A percentile compares a stretch with the other conserved stretches of the same genome.
Conservation (phyloP, 1,284 basidiomycete species). For the Ustilago loliicola region DNA sequence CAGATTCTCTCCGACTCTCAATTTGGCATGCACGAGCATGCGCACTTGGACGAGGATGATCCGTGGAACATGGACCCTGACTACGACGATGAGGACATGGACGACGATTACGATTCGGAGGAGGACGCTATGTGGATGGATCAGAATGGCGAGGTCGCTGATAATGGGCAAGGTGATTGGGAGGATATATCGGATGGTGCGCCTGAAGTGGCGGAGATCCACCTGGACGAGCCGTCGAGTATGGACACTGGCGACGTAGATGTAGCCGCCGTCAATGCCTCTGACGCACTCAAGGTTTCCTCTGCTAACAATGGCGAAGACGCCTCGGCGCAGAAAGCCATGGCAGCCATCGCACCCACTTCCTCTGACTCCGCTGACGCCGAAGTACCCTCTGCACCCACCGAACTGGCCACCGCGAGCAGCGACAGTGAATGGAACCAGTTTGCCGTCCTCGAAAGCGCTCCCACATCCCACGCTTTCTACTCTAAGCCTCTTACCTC, state of each 20-base stretch:
- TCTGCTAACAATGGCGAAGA: not conserved
- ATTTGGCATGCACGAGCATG: constrained; percentile 51
- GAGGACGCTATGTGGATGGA: constrained; percentile 51
- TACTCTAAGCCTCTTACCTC: constrained; percentile 22
- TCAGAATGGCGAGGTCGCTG: constrained; percentile 58
- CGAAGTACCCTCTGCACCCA: constrained; percentile 20
- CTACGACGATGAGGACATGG: constrained; percentile 31
- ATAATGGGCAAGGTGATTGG: constrained; percentile 56
- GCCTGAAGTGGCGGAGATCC: constrained; percentile 42
- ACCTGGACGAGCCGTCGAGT: constrained; percentile 17
- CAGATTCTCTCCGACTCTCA: constrained; percentile 47
- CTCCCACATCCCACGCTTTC: constrained; percentile 55
- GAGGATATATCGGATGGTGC: constrained; percentile 56
- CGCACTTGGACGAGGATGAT: constrained; percentile 26
- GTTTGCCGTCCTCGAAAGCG: constrained; percentile 55
- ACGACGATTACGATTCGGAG: constrained; percentile 28
- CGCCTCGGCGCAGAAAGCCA: constrained; percentile 2
- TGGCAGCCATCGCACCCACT: constrained; percentile 18
- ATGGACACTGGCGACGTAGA: constrained; percentile 4
- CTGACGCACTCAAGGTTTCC: not conserved
- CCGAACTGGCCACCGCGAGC: constrained; percentile 26
- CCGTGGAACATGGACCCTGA: constrained; percentile 28
- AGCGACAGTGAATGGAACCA: constrained; percentile 39
- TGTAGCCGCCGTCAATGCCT: constrained; percentile 11
- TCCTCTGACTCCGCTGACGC: not conserved